Evolutionary conservation across 768 basidiomycete genomes (phyloP).

Genomic region (Auricularia heimuer): DNA sequence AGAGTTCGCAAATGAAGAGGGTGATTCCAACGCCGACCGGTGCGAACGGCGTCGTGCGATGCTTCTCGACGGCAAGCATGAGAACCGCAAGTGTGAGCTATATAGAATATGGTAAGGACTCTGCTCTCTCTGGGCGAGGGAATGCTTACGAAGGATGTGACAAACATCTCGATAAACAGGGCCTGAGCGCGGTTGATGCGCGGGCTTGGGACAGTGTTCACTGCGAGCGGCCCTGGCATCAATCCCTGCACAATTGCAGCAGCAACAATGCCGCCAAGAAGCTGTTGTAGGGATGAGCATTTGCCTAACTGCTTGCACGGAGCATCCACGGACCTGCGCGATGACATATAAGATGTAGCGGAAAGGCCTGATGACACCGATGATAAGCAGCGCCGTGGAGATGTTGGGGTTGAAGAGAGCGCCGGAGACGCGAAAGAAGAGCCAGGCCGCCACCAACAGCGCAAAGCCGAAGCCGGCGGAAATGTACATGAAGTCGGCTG

Average conservation of each 20-base stretch:
- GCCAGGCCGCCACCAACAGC: conserved; percentile 54
- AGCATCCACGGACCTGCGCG: conserved; percentile 32
- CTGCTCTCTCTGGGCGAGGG: background rate
- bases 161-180: conserved; percentile 66
- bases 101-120: background rate
- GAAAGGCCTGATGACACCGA: conserved; percentile 45
- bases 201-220: conserved; percentile 40
- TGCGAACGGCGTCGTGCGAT: conserved; percentile 53
- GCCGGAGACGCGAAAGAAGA: conserved; percentile 56
- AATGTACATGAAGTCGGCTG: background rate
- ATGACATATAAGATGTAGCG: conserved; percentile 50
- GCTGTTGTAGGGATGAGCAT: conserved; percentile 9
- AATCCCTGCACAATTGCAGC: conserved; percentile 45
- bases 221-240: conserved; percentile 43
- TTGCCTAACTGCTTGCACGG: too few relatives aligned
- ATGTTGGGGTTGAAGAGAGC: conserved; percentile 60
- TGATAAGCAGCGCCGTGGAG: conserved; percentile 47
- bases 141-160: conserved; percentile 43
- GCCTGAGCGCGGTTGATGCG: conserved; percentile 46
- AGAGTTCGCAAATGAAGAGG: conserved; percentile 55
- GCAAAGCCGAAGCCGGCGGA: conserved; percentile 32
- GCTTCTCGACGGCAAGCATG: conserved; percentile 67
- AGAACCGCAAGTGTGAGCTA: conserved; percentile 40
- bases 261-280: conserved; percentile 49
- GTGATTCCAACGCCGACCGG: conserved; percentile 65